Evolutionary conservation across 2,329 filamentous ascomycete species (phyloP).

Genomic region (Chaetomium sp.): DNA sequence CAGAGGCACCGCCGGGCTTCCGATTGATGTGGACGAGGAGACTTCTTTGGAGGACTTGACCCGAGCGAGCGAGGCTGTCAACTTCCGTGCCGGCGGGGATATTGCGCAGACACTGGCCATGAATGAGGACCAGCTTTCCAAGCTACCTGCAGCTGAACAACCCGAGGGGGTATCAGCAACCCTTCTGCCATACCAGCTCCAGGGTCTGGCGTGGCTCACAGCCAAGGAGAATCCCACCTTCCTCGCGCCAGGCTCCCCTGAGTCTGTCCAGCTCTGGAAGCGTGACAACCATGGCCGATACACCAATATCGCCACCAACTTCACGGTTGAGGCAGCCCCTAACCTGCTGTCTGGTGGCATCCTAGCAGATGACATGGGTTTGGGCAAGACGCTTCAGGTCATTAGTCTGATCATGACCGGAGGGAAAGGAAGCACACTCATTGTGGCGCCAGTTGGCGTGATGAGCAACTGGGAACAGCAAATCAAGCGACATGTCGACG

Average conservation of each 20-base stretch:
- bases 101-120: conserved; percentile 64
- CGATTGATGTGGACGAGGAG: conserved; percentile 31
- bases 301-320: conserved; percentile 66
- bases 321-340: conserved; percentile 51
- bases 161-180: conserved; percentile 58
- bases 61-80: conserved; percentile 58
- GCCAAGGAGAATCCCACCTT: conserved; percentile 65
- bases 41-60: conserved; percentile 58
- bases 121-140: conserved; percentile 61
- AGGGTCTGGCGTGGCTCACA: conserved; percentile 77
- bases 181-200: conserved; percentile 72
- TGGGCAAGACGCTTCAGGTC: conserved; percentile 82
- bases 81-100: conserved; percentile 57
- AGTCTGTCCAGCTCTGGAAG: conserved; percentile 75
- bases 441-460: conserved; percentile 74
- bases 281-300: conserved; percentile 42
- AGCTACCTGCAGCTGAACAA: conserved; percentile 66
- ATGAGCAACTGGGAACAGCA: conserved; percentile 90
- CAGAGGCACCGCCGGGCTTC: conserved; percentile 33
- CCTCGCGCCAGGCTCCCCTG: conserved; percentile 50
- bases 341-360: conserved; percentile 72
- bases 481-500: conserved; percentile 63
- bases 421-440: conserved; percentile 59
- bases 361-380: conserved; percentile 85
- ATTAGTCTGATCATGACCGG: conserved; percentile 68